phyloP scores from a whole-genome alignment of 2,329 filamentous ascomycete genomes.

The Xylaria sp. region DNA sequence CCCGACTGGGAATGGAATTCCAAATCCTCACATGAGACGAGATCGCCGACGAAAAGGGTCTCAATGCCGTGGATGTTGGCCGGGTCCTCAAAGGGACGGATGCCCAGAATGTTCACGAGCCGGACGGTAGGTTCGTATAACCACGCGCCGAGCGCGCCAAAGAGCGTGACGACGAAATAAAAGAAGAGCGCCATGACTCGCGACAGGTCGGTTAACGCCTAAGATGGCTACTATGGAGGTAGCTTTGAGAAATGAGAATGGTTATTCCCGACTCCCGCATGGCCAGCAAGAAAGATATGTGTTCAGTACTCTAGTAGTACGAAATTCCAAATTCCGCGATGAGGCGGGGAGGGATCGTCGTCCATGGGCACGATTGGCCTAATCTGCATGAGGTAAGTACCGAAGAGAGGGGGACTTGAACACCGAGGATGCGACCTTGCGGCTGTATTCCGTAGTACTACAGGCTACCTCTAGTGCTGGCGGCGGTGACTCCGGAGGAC shows the following conservation, averaged over 20 bases:
- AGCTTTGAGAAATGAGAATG: background rate
- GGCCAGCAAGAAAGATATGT: too few species aligned
- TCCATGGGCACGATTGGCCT: background rate
- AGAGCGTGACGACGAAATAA: conserved; percentile 18
- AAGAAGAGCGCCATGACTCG: conserved; percentile 19
- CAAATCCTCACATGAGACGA: conserved; percentile 54
- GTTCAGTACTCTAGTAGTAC: background rate
- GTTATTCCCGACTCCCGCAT: background rate
- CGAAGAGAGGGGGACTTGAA: background rate
- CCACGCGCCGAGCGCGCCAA: conserved; percentile 20
- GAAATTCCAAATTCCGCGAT: background rate
- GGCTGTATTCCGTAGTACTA: background rate
- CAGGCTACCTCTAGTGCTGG: too few species aligned
- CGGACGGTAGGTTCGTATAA: conserved; percentile 22
- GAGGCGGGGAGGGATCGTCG: background rate
- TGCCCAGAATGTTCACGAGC: conserved; percentile 16
- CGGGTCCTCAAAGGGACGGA: conserved; percentile 16
- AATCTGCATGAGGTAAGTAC: background rate
- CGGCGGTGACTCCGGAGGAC: too few species aligned
- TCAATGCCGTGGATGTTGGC: conserved; percentile 24
- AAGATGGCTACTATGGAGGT: background rate
- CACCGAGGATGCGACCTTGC: background rate
- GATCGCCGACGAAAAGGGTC: conserved; percentile 41
- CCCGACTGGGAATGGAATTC: conserved; percentile 47
- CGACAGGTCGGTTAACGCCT: background rate